These are phyloP conservation scores for Diaporthe velutina DNA, from an alignment of 2,329 filamentous ascomycete species.

Conservation along the genomic window DNA sequence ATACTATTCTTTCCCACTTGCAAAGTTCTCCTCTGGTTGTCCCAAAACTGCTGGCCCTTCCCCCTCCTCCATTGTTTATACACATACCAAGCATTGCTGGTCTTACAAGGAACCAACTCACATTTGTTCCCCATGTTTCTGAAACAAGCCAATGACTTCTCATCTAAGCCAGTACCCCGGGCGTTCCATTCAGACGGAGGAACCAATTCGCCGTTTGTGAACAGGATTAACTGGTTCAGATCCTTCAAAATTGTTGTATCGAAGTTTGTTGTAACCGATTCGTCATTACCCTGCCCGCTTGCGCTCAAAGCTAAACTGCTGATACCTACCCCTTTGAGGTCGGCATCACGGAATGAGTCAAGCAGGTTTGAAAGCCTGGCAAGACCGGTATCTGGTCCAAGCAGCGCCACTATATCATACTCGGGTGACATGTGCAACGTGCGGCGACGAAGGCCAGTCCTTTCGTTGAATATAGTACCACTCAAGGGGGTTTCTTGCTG, in stretches of 20 bases:
- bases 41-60: slow-evolving; percentile 43
- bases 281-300: slow-evolving; percentile 43
- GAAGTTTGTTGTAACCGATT: slow-evolving; percentile 43
- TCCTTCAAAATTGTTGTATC: slow-evolving; percentile 43
- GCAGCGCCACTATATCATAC: slow-evolving; percentile 48
- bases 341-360: slow-evolving; percentile 42
- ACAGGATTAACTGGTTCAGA: slow-evolving; percentile 48
- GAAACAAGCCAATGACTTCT: not conserved
- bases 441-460: slow-evolving; percentile 34
- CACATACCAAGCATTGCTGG: slow-evolving; percentile 40
- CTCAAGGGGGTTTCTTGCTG: slow-evolving; percentile 32
- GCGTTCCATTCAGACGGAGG: slow-evolving; percentile 46
- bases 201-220: slow-evolving; percentile 46
- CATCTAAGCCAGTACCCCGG: slow-evolving; percentile 34
- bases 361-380: slow-evolving; percentile 43
- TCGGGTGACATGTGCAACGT: slow-evolving; percentile 49
- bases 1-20: slow-evolving; percentile 43
- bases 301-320: slow-evolving; percentile 46
- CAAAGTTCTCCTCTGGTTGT: slow-evolving; percentile 41
- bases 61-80: slow-evolving; percentile 44
- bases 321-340: slow-evolving; percentile 42
- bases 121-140: slow-evolving; percentile 23
- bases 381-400: slow-evolving; percentile 47
- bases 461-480: slow-evolving; percentile 22
- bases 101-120: slow-evolving; percentile 43